These are phyloP conservation scores for Picea sitchensis DNA, from an alignment of 75 land plant genomes.

Conservation along the genomic window DNA sequence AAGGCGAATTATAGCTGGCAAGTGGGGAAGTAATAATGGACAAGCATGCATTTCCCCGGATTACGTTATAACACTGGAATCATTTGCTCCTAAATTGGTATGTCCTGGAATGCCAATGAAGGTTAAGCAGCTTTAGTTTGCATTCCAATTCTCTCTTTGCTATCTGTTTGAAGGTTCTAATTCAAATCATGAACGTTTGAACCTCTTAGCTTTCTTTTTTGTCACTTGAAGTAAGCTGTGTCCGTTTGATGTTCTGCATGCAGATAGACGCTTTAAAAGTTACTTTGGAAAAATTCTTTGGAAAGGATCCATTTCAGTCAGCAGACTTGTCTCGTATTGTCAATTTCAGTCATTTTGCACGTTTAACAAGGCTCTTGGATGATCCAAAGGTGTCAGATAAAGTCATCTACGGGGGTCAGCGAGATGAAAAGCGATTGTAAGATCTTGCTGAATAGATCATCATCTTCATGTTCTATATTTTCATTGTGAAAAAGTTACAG, in stretches of 20 bases:
- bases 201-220: neutral
- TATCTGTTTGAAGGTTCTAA: neutral
- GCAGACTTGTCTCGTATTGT: slow-evolving; percentile 79
- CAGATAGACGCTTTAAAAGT: slow-evolving; percentile 58
- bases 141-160: neutral
- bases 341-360: slow-evolving; percentile 63
- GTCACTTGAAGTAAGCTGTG: neutral
- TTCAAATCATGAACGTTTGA: neutral
- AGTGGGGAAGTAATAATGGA: slow-evolving; percentile 90
- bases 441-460: slow-evolving; percentile 14
- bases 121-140: neutral
- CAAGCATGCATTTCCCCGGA: slow-evolving; percentile 96
- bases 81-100: slow-evolving; percentile 77
- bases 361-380: slow-evolving; percentile 69
- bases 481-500: neutral
- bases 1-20: slow-evolving; percentile 74
- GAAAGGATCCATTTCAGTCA: slow-evolving; percentile 72
- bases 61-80: slow-evolving; percentile 68
- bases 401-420: slow-evolving; percentile 76
- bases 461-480: neutral
- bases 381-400: slow-evolving; percentile 71
- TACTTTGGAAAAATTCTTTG: slow-evolving; percentile 67
- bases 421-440: slow-evolving; percentile 63
- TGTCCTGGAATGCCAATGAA: neutral
- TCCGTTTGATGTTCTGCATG: slow-evolving; percentile 4